Base-by-base conservation (phyloP, 768 basidiomycete genomes). In the Rhizopogon salebrosus region DNA sequence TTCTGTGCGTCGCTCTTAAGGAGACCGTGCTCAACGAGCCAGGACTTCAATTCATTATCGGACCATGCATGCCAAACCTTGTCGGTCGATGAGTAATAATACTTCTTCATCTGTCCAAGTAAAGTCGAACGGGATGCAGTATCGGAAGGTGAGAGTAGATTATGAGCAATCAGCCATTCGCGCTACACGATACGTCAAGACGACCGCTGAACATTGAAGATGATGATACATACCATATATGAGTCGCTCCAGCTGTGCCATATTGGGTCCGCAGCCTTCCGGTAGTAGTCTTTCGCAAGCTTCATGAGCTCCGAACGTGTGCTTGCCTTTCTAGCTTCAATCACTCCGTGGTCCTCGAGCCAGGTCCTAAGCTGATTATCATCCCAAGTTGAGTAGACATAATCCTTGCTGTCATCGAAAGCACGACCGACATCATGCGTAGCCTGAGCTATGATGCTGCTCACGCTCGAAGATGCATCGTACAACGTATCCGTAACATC, bases 221-320 rank as follows among this genome's bases (percentile, higher is more conserved):
- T 20, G 23, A 34, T 41, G 10, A 34, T 23, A 65, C 84, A 46
- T 55, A 89, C 88, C 48, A 94, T 82, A 65, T 90, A 89, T 3
- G 83, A 85, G 64, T 90, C 87, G 50, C 84, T 85, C 95, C 95
- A 98, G 3, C 84, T 80, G 20, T 89, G 75, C 83, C 89, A 98
- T 35, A 87, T 67, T 2, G 88, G 87, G 51, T 78, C 71, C 20
- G 82, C 63, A 6, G 80, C 75, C 46, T 76, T 74, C 36, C 79
- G 80, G 64, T 92, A 94, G 0, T 83, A 76, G 29, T 82, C 74
- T 35, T 78, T 75, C 80, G 93, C 87, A 63, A 87, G 75, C 10
- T 72, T 72, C 31, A 89, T 65, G 31, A 97, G 67, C 59, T 95
- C 84, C 7, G 82, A 77, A 39, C 82, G 80, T 49, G 78, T 84